Conservation (phyloP, 2,329 filamentous ascomycete genomes). For the Xylariaceae sp. region DNA sequence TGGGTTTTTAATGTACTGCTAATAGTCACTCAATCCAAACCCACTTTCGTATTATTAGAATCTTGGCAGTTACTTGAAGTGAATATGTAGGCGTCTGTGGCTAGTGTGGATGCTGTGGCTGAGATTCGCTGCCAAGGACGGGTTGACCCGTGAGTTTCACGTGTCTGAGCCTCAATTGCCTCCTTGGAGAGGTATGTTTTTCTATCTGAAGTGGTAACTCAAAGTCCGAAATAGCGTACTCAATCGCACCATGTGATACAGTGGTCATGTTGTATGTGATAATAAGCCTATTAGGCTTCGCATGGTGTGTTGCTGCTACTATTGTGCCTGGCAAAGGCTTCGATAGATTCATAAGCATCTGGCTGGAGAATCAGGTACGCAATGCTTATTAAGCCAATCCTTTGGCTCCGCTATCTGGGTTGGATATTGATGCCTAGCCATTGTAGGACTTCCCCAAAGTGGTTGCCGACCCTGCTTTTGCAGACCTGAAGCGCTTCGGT, state of each 20-base stretch:
- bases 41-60: too few species aligned
- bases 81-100: too few species aligned
- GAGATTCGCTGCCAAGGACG: too few species aligned
- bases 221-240: too few species aligned
- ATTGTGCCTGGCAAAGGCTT: conserved; percentile 34
- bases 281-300: conserved; percentile 13
- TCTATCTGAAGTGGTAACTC: too few species aligned
- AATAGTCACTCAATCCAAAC: too few species aligned
- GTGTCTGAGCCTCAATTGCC: too few species aligned
- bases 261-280: conserved; percentile 11
- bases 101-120: too few species aligned
- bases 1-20: too few species aligned
- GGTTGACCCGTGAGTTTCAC: too few species aligned
- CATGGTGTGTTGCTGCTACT: conserved; percentile 12
- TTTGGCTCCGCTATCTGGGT: neutral
- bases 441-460: conserved; percentile 41
- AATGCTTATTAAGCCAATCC: neutral
- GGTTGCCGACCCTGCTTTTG: conserved; percentile 33
- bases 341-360: conserved; percentile 40
- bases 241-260: conserved; percentile 8
- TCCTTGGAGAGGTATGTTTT: too few species aligned
- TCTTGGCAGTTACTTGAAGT: too few species aligned
- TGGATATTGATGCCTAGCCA: neutral
- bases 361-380: conserved; percentile 40
- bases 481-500: conserved; percentile 37